phyloP scores from a whole-genome alignment of 257 asterid species.

The Lavandula angustifolia region DNA sequence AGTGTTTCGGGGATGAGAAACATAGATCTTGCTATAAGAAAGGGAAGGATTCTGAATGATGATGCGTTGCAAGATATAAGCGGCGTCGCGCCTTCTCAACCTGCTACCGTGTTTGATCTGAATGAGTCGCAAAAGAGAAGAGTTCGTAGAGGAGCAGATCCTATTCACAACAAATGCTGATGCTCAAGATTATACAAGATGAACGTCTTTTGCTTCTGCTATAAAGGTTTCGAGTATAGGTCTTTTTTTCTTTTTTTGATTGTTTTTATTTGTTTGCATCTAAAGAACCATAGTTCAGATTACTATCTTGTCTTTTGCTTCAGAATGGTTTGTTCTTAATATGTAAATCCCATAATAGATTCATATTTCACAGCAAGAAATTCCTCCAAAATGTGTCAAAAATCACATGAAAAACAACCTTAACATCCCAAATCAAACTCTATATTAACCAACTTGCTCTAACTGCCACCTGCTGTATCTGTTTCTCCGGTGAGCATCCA shows the following conservation, averaged over 20 bases:
- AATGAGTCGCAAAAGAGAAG: slow-evolving; percentile 65
- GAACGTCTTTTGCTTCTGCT: slow-evolving; percentile 26
- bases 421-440: background rate
- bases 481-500: slow-evolving; percentile 55
- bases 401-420: background rate
- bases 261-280: slow-evolving; percentile 38
- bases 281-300: slow-evolving; percentile 33
- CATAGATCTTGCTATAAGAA: slow-evolving; percentile 53
- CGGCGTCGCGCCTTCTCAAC: slow-evolving; percentile 55
- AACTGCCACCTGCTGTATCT: slow-evolving; percentile 52
- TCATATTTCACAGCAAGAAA: background rate
- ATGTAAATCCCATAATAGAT: slow-evolving; percentile 27
- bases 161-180: slow-evolving; percentile 76
- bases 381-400: background rate
- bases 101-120: slow-evolving; percentile 57
- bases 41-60: slow-evolving; percentile 43
- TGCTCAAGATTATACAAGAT: background rate
- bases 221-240: slow-evolving; percentile 37
- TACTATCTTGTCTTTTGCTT: slow-evolving; percentile 12
- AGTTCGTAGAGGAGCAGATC: slow-evolving; percentile 75
- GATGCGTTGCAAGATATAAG: slow-evolving; percentile 42
- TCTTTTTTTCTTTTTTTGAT: slow-evolving; percentile 31
- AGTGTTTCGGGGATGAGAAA: slow-evolving; percentile 48
- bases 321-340: slow-evolving; percentile 14
- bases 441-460: slow-evolving; percentile 21